Percentiles rank a stretch among this genome's conserved stretches.
Conservation (phyloP, 495 filamentous ascomycete genomes). For the Hyaloscypha hepaticicola region DNA sequence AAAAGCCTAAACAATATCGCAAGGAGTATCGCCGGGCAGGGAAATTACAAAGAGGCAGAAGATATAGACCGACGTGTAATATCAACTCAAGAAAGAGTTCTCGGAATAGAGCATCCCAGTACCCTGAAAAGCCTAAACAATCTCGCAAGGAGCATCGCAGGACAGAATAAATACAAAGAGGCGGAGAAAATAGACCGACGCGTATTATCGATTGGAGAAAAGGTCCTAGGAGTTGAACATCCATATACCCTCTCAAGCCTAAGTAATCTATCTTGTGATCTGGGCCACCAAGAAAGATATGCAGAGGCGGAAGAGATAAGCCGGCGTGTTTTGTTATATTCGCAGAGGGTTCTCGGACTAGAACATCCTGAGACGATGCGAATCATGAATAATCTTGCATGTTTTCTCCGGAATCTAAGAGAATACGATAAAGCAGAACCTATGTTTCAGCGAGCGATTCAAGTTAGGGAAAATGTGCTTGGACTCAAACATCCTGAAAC, state of each 20-base stretch:
- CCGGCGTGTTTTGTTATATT: too few relatives aligned
- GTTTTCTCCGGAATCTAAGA: too few relatives aligned
- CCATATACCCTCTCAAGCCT: slow-evolving; percentile 31
- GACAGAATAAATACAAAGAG: slow-evolving; percentile 14
- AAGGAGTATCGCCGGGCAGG: background rate
- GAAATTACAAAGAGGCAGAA: background rate
- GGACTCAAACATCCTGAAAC: too few relatives aligned
- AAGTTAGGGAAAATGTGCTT: too few relatives aligned
- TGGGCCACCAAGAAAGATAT: slow-evolving; percentile 22
- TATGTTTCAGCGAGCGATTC: too few relatives aligned
- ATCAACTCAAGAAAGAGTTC: background rate
- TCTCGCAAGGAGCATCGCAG: slow-evolving; percentile 12
- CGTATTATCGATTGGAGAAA: slow-evolving; percentile 32
- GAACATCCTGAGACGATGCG: too few relatives aligned
- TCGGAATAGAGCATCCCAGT: background rate
- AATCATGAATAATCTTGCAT: too few relatives aligned
- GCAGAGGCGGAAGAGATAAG: too few relatives aligned
- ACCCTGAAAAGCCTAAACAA: background rate
- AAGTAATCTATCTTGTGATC: slow-evolving; percentile 29
- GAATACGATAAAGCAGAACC: too few relatives aligned
- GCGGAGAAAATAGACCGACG: slow-evolving; percentile 31
- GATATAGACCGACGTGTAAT: background rate
- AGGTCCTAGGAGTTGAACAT: slow-evolving; percentile 31
- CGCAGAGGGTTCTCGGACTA: too few relatives aligned
- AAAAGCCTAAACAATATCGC: slow-evolving; percentile 32